These are phyloP conservation scores for Podospora conica DNA, from an alignment of 495 filamentous ascomycete species.

Conservation along the genomic window DNA sequence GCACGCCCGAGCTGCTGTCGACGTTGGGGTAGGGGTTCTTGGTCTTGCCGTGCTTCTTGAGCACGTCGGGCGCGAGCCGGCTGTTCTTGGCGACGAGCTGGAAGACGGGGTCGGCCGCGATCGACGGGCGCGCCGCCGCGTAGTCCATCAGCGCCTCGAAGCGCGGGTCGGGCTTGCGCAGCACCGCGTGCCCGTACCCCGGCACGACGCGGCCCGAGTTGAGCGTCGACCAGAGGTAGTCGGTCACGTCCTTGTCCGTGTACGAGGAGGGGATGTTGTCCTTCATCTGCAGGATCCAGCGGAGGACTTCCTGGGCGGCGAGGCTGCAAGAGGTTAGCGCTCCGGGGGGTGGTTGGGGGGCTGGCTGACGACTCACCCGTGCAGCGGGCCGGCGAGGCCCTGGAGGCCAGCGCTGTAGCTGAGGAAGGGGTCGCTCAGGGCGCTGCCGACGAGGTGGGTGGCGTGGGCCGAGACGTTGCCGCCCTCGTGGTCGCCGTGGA, in stretches of 20 bases:
- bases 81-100: constrained; percentile 84
- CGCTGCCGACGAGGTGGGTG: constrained; percentile 96
- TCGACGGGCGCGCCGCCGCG: constrained; percentile 74
- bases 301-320: constrained; percentile 93
- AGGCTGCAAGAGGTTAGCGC: constrained; percentile 43
- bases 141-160: constrained; percentile 97
- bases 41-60: constrained; percentile 94
- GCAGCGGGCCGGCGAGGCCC: constrained; percentile 88
- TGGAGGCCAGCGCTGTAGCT: constrained; percentile 94
- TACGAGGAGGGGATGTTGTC: constrained; percentile 71
- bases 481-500: constrained; percentile 97
- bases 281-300: constrained; percentile 95
- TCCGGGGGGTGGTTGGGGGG: not conserved
- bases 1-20: constrained; percentile 81
- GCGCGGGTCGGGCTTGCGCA: constrained; percentile 93
- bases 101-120: constrained; percentile 83
- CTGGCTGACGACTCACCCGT: constrained; percentile 52
- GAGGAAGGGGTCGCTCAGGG: constrained; percentile 89
- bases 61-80: constrained; percentile 69
- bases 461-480: constrained; percentile 96
- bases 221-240: constrained; percentile 88
- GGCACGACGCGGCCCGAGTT: constrained; percentile 93
- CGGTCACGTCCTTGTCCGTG: constrained; percentile 69
- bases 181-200: constrained; percentile 96
- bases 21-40: constrained; percentile 99